Conservation (phyloP, 2,329 filamentous ascomycete species). For the Epichloe baconii region DNA sequence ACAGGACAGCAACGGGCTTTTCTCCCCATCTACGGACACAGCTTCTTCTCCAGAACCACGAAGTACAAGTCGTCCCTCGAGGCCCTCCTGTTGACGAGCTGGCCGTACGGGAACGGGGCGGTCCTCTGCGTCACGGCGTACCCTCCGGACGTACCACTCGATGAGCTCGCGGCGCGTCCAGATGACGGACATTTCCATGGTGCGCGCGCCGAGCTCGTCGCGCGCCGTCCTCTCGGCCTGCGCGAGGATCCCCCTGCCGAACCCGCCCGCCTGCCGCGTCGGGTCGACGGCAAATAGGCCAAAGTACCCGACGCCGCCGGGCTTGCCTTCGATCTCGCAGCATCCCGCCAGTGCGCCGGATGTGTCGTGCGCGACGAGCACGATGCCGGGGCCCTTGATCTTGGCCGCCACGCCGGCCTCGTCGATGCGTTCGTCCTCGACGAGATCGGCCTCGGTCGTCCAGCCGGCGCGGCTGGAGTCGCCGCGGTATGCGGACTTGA, state of each 20-base stretch:
- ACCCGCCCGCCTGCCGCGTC: constrained; percentile 26
- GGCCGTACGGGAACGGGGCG: constrained; percentile 28
- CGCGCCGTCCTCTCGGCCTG: constrained; percentile 27
- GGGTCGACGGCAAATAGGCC: constrained; percentile 36
- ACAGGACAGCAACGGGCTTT: no score
- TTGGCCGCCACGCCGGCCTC: constrained; percentile 22
- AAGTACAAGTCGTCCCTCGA: constrained; percentile 32
- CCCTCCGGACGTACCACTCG: constrained; percentile 30
- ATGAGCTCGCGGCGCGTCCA: constrained; percentile 30
- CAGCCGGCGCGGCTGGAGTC: constrained; percentile 27
- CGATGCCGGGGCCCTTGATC: constrained; percentile 24
- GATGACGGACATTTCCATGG: constrained; percentile 33
- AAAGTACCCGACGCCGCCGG: constrained; percentile 25
- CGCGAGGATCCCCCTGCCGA: constrained; percentile 28
- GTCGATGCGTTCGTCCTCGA: constrained; percentile 31
- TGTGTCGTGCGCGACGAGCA: constrained; percentile 24
- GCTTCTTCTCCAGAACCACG: constrained; percentile 26
- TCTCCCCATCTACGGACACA: constrained; percentile 3
- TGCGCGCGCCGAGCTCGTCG: constrained; percentile 17
- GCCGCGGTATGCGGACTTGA: constrained; percentile 32
- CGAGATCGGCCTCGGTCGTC: constrained; percentile 33
- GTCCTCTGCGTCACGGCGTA: constrained; percentile 26
- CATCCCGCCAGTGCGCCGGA: constrained; percentile 23
- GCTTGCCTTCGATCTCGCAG: constrained; percentile 26
- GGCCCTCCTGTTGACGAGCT: constrained; percentile 22